Evolutionary conservation across 495 filamentous ascomycete species (phyloP), one percentile per base, ranked within the genome.

Genomic region (Aspergillus ellipticus): DNA sequence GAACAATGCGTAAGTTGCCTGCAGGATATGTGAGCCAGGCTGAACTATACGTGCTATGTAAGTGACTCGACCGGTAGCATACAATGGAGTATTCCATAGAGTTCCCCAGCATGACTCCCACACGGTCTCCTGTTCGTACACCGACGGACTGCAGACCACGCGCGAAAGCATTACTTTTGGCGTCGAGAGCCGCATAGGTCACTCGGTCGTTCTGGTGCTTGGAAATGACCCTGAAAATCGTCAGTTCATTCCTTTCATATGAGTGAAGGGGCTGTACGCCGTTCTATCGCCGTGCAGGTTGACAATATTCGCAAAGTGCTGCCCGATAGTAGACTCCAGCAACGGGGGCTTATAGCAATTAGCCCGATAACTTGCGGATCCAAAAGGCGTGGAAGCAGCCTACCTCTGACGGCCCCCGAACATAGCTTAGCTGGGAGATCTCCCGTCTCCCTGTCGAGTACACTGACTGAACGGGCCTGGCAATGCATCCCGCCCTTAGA

Each of bases 101-200:
- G 63, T 96, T 98, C 1, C 94, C 92, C 17, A 96, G 69, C 61
- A 85, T 89, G 13, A 96, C 88, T 8, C 87, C 91, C 10, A 97
- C 89, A 20, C 92, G 79, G 60, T 95, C 89, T 2, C 92, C 92
- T 63, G 90, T 96, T 57, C 75, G 77, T 1, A 97, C 90, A 2
- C 92, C 92, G 2, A 86, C 74, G 0, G 84, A 85, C 29, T 81
- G 69, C 13, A 97, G 69, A 0, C 91, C 92, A 22, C 82, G 76
- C 0, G 92, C 89, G 19, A 98, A 76, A 0, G 79, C 74, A 74
- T 90, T 93, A 61, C 91, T 96, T 48, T 82, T 79, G 5, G 73
- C 68, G 66, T 97, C 88, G 10, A 98, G 82, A 6, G 72, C 73
- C 24, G 85, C 73, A 67, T 96, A 98, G 4, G 86, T 92, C 20